Percentiles rank a stretch among this genome's conserved stretches.
phyloP scores from a whole-genome alignment of 164 flowering plant species.

The Buxus sempervirens region DNA sequence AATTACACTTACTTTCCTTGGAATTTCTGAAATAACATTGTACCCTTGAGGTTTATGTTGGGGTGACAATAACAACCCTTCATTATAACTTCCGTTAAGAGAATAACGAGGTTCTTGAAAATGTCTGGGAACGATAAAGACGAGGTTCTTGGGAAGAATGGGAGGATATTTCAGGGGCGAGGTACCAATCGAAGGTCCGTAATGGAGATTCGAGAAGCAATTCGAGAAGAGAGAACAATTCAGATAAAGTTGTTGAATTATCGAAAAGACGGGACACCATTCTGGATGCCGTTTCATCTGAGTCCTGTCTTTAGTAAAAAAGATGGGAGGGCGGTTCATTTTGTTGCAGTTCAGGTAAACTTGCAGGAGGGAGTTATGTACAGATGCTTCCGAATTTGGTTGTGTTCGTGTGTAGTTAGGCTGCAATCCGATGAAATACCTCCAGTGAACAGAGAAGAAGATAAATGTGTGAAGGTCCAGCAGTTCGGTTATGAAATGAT shows the following conservation, averaged over 20 bases:
- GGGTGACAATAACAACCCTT: no score
- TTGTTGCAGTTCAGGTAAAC: slow-evolving; percentile 85
- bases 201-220: slow-evolving; percentile 75
- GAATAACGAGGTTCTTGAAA: slow-evolving; percentile 78
- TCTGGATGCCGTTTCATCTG: slow-evolving; percentile 87
- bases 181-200: slow-evolving; percentile 62
- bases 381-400: no score
- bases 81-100: no score
- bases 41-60: no score
- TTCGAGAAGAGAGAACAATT: slow-evolving; percentile 55
- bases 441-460: no score
- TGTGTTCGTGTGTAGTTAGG: no score
- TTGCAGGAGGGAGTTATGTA: no score
- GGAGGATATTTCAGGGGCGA: slow-evolving; percentile 82
- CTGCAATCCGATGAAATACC: no score
- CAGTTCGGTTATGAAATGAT: no score
- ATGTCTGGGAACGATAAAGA: slow-evolving; percentile 67
- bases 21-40: no score
- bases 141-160: slow-evolving; percentile 79
- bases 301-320: slow-evolving; percentile 64
- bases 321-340: slow-evolving; percentile 68
- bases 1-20: no score
- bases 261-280: slow-evolving; percentile 73
- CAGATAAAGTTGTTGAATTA: slow-evolving; percentile 71
- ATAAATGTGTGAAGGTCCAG: no score